Conservation (phyloP, 495 filamentous ascomycete species). For the Aspergillus panamensis region DNA sequence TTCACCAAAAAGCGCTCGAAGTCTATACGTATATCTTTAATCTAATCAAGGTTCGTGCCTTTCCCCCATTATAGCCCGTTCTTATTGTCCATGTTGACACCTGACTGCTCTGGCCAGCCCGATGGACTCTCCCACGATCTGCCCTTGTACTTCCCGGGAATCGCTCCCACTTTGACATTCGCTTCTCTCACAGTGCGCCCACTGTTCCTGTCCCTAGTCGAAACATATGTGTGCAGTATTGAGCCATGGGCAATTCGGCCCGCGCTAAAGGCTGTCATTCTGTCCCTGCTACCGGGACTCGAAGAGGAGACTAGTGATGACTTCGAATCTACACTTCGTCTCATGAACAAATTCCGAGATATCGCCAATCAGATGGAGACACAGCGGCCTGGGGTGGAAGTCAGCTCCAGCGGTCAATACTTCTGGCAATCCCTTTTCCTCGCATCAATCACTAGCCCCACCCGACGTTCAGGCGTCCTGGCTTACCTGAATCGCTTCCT, state of each 20-base stretch:
- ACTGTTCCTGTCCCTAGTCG: slow-evolving; percentile 76
- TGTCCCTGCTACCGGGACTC: slow-evolving; percentile 82
- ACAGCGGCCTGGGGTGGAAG: slow-evolving; percentile 42
- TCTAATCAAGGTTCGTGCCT: slow-evolving; percentile 32
- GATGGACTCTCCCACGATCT: slow-evolving; percentile 79
- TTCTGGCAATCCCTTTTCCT: slow-evolving; percentile 99
- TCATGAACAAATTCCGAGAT: slow-evolving; percentile 73
- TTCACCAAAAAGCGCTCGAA: slow-evolving; percentile 97
- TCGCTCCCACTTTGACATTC: slow-evolving; percentile 85
- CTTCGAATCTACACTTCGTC: slow-evolving; percentile 79
- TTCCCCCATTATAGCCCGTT: neutral
- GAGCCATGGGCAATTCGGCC: slow-evolving; percentile 70
- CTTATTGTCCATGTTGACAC: slow-evolving; percentile 12
- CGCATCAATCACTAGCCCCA: slow-evolving; percentile 82
- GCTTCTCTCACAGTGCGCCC: slow-evolving; percentile 86
- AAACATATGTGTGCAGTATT: slow-evolving; percentile 70
- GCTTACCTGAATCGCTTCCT: slow-evolving; percentile 78
- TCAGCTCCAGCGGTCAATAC: slow-evolving; percentile 68
- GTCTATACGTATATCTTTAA: slow-evolving; percentile 86
- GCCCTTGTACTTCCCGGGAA: slow-evolving; percentile 80
- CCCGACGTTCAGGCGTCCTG: slow-evolving; percentile 77
- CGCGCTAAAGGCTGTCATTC: slow-evolving; percentile 80
- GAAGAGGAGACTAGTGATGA: slow-evolving; percentile 97
- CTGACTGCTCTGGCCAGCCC: slow-evolving; percentile 30
- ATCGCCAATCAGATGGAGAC: slow-evolving; percentile 54